Evolutionary conservation across 1,139 yeast genomes (phyloP).

Genomic region (Hemisphaericaspora xylofermentans): DNA sequence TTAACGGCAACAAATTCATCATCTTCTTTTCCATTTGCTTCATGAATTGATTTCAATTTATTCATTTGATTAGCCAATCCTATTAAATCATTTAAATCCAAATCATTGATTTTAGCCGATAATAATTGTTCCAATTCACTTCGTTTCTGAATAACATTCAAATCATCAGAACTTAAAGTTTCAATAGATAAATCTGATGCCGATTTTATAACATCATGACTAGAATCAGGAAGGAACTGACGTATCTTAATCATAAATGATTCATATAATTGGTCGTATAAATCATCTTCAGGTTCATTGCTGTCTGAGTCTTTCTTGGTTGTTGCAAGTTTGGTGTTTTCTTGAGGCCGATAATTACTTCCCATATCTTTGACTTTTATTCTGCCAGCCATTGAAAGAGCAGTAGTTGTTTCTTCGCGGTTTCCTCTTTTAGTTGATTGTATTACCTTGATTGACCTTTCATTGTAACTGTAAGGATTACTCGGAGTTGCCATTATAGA

Average conservation of each 20-base stretch:
- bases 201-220: constrained; percentile 47
- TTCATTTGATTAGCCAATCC: constrained; percentile 54
- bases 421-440: constrained; percentile 48
- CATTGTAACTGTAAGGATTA: constrained; percentile 3
- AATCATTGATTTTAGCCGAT: constrained; percentile 42
- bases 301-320: background rate
- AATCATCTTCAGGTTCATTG: constrained; percentile 19
- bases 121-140: constrained; percentile 40
- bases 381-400: constrained; percentile 69
- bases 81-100: constrained; percentile 52
- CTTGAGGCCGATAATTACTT: constrained; percentile 18
- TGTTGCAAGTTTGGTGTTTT: constrained; percentile 3
- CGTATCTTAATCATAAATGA: constrained; percentile 30
- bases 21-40: constrained; percentile 17
- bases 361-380: constrained; percentile 73
- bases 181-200: constrained; percentile 69
- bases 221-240: constrained; percentile 33
- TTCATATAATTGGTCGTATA: constrained; percentile 27
- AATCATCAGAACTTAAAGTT: constrained; percentile 50
- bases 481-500: background rate
- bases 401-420: constrained; percentile 55
- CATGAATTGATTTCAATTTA: constrained; percentile 44
- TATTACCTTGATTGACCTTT: constrained; percentile 74
- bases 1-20: constrained; percentile 24
- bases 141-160: constrained; percentile 31